Conservation (phyloP, 1,139 yeast genomes). For the Lodderomyces jiufengensis region DNA sequence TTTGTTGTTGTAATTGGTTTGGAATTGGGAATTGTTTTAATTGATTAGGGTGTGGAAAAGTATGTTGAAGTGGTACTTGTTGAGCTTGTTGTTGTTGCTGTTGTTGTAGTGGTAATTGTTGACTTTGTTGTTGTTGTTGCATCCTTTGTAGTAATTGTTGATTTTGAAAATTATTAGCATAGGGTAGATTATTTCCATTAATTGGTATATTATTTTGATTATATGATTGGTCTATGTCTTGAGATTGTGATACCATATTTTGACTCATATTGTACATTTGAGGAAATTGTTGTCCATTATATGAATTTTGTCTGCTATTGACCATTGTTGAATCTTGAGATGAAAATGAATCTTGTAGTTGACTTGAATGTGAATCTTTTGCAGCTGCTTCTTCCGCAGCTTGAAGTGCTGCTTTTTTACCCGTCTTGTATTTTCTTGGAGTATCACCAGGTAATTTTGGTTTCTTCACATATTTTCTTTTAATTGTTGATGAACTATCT, state of each 20-base stretch:
- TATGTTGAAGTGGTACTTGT: constrained; percentile 13
- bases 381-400: constrained; percentile 12
- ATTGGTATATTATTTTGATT: constrained; percentile 24
- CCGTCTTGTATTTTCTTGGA: constrained; percentile 29
- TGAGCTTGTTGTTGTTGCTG: constrained; percentile 12
- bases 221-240: constrained; percentile 17
- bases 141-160: constrained; percentile 20
- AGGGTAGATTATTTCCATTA: constrained; percentile 10
- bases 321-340: constrained; percentile 17
- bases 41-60: constrained; percentile 6
- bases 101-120: constrained; percentile 19
- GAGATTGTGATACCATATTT: constrained; percentile 15
- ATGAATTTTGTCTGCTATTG: constrained; percentile 14
- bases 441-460: constrained; percentile 33
- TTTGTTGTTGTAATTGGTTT: constrained; percentile 15
- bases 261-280: constrained; percentile 10
- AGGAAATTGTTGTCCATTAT: constrained; percentile 9
- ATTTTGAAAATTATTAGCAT: constrained; percentile 26
- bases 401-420: constrained; percentile 15
- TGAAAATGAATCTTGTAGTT: constrained; percentile 9
- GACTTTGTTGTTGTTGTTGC: constrained; percentile 14
- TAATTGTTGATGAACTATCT: constrained; percentile 44
- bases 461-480: constrained; percentile 42
- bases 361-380: neutral
- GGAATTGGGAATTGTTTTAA: constrained; percentile 6